Percentiles rank a stretch among this genome's conserved stretches.
phyloP scores from a whole-genome alignment of 352 stramenopile genomes.

The Globisporangium canariense region DNA sequence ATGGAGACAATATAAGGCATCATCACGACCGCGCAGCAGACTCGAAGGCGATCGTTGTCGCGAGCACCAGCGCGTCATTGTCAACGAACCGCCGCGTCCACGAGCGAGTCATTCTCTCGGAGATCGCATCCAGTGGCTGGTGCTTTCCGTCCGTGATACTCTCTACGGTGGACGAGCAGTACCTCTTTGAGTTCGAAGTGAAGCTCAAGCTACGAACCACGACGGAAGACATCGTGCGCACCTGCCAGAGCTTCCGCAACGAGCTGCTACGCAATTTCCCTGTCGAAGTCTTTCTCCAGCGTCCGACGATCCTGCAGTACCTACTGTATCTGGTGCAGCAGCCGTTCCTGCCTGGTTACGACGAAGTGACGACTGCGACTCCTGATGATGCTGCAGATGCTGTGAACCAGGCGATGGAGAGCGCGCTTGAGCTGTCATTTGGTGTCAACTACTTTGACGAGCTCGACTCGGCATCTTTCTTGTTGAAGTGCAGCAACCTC shows the following conservation, averaged over 20 bases:
- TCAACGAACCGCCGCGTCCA: not conserved
- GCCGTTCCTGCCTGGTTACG: slow-evolving; percentile 39
- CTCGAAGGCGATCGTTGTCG: slow-evolving; percentile 11
- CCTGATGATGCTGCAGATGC: not conserved
- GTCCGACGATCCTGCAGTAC: slow-evolving; percentile 50
- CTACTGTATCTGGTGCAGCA: slow-evolving; percentile 63
- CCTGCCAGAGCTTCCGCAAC: slow-evolving; percentile 47
- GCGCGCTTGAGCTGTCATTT: slow-evolving; percentile 22
- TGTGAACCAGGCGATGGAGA: slow-evolving; percentile 19
- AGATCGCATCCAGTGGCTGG: slow-evolving; percentile 36
- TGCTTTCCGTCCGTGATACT: slow-evolving; percentile 51
- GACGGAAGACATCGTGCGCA: slow-evolving; percentile 42
- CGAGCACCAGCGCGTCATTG: not conserved
- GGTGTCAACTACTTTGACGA: slow-evolving; percentile 81
- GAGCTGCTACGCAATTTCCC: slow-evolving; percentile 67
- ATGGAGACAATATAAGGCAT: not conserved
- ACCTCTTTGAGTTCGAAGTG: slow-evolving; percentile 80
- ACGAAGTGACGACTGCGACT: not conserved
- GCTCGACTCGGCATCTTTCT: slow-evolving; percentile 35
- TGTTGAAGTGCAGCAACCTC: slow-evolving; percentile 44
- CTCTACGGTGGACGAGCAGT: slow-evolving; percentile 57
- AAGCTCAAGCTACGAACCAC: slow-evolving; percentile 51
- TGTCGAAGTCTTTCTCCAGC: slow-evolving; percentile 63
- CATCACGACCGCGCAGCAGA: not conserved
- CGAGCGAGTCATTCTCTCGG: slow-evolving; percentile 1